Evolutionary conservation across 768 basidiomycete genomes (phyloP).

Genomic region (Boletus subcaerulescens): DNA sequence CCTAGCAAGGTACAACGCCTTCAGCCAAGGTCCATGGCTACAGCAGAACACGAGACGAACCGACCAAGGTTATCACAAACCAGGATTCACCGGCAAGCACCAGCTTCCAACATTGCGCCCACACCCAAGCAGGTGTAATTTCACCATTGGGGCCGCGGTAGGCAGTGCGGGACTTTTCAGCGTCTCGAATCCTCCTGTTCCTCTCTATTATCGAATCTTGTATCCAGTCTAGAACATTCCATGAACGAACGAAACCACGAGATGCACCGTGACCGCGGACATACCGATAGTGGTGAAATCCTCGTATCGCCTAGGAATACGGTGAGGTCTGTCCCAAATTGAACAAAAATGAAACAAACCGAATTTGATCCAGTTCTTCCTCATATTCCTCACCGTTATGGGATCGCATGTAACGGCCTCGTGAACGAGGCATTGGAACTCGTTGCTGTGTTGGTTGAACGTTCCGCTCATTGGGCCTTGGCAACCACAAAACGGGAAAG

Average conservation of each 20-base stretch:
- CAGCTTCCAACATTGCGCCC: conserved; percentile 56
- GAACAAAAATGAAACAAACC: conserved; percentile 37
- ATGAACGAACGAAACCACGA: conserved; percentile 14
- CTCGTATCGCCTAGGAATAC: conserved; percentile 71
- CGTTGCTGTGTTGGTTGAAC: background rate
- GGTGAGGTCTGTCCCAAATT: conserved; percentile 10
- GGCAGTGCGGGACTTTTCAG: conserved; percentile 38
- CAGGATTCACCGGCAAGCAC: conserved; percentile 81
- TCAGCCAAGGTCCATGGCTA: conserved; percentile 2
- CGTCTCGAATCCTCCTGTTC: conserved; percentile 66
- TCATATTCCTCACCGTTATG: conserved; percentile 44
- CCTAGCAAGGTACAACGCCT: conserved; percentile 44
- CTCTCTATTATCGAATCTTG: conserved; percentile 92
- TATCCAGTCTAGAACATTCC: conserved; percentile 76
- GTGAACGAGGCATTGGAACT: conserved; percentile 21
- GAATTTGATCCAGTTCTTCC: conserved; percentile 66
- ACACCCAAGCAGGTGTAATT: conserved; percentile 54
- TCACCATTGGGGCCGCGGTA: conserved; percentile 49
- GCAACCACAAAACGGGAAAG: too few relatives aligned
- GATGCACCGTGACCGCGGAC: conserved; percentile 18
- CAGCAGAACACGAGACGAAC: conserved; percentile 46
- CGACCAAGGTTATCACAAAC: conserved; percentile 88
- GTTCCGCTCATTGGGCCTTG: too few relatives aligned
- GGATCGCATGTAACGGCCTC: conserved; percentile 24
- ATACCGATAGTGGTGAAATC: conserved; percentile 94